Evolutionary conservation across 805 yeast species (phyloP), one percentile per base, ranked within the genome.

Genomic region (Maudiozyma saulgeensis): DNA sequence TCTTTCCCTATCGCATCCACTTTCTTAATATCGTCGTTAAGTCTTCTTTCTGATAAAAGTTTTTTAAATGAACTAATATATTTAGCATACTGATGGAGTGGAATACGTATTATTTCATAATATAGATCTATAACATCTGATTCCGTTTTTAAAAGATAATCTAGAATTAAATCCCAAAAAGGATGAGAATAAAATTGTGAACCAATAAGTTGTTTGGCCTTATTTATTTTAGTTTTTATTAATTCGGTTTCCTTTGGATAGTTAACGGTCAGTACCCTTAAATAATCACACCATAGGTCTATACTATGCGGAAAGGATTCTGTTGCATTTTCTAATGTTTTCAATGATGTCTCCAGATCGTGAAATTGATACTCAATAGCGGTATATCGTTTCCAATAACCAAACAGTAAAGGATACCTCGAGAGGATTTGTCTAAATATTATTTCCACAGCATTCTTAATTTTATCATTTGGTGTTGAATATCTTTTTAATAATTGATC

Each of bases 11-110:
- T 60, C 11, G 75, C 54, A 32, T 71, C 66, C 26, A 71, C 59
- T 50, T 75, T 79, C 4, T 46, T 21, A 6, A 54, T 46, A 12
- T 51, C 44, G 15, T n/a, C 26, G 6, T n/a, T 18, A 25, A 34
- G 31, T 3, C 49, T 44, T 16, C 45, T 41, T 15, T 46, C 50
- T 4, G 49, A 37, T 6, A 62, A 51, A 59, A 52, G 71, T 53
- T 53, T 70, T 70, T 51, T 69, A 57, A 59, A 79, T 66, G 59
- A 72, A 61, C 69, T 80, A 58, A 78, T 85, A 63, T 83, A 91
- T 54, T 77, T 80, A 0, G 96, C 83, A 63, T 88, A 90, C 58
- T 89, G 95, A 65, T 91, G 91, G 43, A 91, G 66, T 0, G 98
- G 98, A 2, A 86, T 70, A 40, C 61, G 60, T 39, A 80, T 64